Percentiles rank a stretch among this genome's conserved stretches.
Evolutionary conservation across 192 early-diverging fungal genomes (phyloP).

Genomic region (Geranomyces variabilis): DNA sequence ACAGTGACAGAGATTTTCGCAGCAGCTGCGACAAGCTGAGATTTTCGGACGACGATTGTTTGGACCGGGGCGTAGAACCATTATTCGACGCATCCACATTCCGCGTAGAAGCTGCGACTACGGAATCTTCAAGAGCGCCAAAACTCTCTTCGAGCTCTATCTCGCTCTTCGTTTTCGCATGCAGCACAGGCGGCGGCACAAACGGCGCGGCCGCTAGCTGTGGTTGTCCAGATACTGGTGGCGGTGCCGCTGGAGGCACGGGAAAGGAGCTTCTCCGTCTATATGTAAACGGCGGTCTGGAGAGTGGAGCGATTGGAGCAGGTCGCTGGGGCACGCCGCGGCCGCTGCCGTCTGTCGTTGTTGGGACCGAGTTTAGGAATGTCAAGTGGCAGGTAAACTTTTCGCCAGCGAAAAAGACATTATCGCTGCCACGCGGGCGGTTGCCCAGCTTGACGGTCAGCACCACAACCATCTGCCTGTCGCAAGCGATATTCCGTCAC

Average conservation of each 20-base stretch:
- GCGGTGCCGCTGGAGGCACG: no score
- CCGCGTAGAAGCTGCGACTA: neutral
- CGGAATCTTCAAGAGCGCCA: neutral
- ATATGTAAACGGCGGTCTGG: no score
- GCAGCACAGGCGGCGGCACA: no score
- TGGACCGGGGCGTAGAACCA: neutral
- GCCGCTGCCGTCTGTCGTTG: neutral
- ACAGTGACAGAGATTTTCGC: constrained; percentile 25
- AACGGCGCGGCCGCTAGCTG: no score
- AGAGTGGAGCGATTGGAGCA: neutral
- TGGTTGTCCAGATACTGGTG: no score
- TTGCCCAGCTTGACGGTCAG: constrained; percentile 32
- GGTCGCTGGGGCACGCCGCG: neutral
- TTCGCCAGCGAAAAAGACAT: constrained; percentile 55
- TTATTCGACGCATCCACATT: neutral
- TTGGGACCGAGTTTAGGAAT: constrained; percentile 37
- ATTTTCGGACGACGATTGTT: neutral
- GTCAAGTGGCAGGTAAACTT: constrained; percentile 44
- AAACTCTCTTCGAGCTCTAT: constrained; percentile 10
- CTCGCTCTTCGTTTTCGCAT: neutral
- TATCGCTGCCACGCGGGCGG: constrained; percentile 33
- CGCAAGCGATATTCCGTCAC: no score
- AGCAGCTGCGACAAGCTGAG: constrained; percentile 16
- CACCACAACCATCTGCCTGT: constrained; percentile 30
- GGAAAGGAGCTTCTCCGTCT: no score